Evolutionary conservation across 805 yeast species (phyloP).

Genomic region (Tetrapisispora pingtungensis): DNA sequence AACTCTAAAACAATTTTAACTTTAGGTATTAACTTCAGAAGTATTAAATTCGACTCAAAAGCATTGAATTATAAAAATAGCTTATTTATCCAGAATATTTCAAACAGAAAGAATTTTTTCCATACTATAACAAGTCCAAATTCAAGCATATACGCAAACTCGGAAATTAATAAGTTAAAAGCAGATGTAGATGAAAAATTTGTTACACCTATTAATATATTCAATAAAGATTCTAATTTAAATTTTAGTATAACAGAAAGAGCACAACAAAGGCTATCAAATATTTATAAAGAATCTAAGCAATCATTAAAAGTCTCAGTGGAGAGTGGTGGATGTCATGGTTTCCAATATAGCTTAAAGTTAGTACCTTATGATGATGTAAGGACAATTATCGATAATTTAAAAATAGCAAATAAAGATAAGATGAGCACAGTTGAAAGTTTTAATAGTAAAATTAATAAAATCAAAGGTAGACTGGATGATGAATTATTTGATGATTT

Average conservation of each 20-base stretch:
- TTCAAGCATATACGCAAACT: neutral
- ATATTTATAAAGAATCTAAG: constrained; percentile 17
- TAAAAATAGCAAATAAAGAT: neutral
- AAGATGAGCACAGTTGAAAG: neutral
- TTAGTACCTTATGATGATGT: constrained; percentile 38
- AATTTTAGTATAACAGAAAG: constrained; percentile 19
- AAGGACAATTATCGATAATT: neutral
- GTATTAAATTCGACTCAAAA: too few relatives aligned
- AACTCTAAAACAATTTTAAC: too few relatives aligned
- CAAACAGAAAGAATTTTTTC: neutral
- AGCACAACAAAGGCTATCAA: constrained; percentile 20
- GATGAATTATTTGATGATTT: constrained; percentile 11
- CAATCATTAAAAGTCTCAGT: constrained; percentile 61
- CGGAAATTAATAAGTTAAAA: neutral
- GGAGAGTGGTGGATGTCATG: constrained; percentile 97
- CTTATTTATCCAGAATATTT: too few relatives aligned
- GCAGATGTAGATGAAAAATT: constrained; percentile 4
- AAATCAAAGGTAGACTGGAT: neutral
- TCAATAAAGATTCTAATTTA: constrained; percentile 15
- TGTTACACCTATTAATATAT: constrained; percentile 15
- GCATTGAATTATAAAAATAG: too few relatives aligned
- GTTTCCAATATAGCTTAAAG: constrained; percentile 79
- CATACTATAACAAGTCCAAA: neutral
- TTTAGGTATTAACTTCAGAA: too few relatives aligned
- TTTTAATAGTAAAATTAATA: too few relatives aligned